Evolutionary conservation across 148 eudicot species (phyloP).

Genomic region (Vaccinium corymbosum): DNA sequence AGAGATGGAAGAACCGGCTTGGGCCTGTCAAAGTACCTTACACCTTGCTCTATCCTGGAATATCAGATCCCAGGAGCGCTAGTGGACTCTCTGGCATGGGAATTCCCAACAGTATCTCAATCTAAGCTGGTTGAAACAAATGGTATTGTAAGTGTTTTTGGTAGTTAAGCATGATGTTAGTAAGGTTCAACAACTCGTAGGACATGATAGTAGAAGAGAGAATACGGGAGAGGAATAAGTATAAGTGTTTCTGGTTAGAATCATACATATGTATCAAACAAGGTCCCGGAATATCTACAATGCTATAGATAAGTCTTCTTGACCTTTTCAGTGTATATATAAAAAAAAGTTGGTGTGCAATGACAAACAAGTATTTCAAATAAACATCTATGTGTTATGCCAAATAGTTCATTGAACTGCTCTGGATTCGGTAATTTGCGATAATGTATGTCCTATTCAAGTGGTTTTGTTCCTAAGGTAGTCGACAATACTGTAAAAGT

Average conservation of each 20-base stretch:
- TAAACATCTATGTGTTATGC: neutral
- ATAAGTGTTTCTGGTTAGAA: neutral
- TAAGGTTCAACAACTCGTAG: neutral
- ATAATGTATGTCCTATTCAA: neutral
- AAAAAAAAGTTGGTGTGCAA: neutral
- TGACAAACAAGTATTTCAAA: neutral
- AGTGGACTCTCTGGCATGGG: conserved; percentile 28
- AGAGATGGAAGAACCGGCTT: conserved; percentile 21
- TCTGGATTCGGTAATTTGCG: neutral
- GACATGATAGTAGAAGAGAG: no score
- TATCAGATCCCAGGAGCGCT: conserved; percentile 4
- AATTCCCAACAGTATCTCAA: conserved; percentile 38
- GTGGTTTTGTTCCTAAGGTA: neutral
- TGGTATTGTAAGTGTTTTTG: conserved; percentile 11
- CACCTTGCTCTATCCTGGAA: conserved; percentile 25
- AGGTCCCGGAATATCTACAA: neutral
- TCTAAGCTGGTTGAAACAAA: conserved; percentile 5
- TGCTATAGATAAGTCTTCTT: neutral
- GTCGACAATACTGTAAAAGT: neutral
- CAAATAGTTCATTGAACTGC: neutral
- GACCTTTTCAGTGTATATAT: neutral
- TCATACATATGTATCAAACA: neutral
- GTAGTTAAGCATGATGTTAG: neutral
- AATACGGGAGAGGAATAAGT: no score
- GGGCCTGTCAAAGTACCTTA: conserved; percentile 31